These are phyloP conservation scores for Plantago major DNA, from an alignment of 257 asterid genomes.

Conservation along the genomic window DNA sequence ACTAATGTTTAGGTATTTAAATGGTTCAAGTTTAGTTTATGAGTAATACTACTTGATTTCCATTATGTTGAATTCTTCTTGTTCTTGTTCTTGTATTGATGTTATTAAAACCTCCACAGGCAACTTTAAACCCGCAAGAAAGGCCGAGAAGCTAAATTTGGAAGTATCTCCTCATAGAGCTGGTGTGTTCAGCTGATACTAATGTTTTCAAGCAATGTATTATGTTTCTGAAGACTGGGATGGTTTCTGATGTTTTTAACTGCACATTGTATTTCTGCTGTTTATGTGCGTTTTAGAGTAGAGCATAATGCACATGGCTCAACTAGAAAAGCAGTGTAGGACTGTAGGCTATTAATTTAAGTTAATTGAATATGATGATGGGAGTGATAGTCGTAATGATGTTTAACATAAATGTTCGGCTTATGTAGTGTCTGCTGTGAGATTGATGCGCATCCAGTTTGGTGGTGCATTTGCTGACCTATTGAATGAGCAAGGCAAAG, in stretches of 20 bases:
- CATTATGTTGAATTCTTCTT: neutral
- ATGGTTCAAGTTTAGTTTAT: no score
- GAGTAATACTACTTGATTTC: neutral
- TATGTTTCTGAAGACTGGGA: neutral
- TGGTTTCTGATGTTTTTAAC: neutral
- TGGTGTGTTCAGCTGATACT: conserved; percentile 37
- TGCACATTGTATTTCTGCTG: neutral
- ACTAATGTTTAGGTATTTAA: no score
- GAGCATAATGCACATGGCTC: no score
- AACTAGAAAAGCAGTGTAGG: no score
- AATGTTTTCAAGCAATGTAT: neutral
- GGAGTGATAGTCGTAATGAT: neutral
- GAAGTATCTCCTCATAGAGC: conserved; percentile 96
- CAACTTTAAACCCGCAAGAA: conserved; percentile 27
- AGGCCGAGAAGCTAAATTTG: conserved; percentile 46
- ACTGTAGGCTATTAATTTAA: no score
- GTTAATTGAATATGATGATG: neutral
- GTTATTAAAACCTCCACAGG: conserved; percentile 29
- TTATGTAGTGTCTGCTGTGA: conserved; percentile 75
- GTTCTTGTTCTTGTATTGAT: neutral
- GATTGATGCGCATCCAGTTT: conserved; percentile 84
- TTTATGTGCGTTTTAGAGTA: no score
- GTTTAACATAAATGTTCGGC: conserved; percentile 4
- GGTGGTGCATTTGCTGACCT: conserved; percentile 98
- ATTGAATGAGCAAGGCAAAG: conserved; percentile 88